Evolutionary conservation across 768 basidiomycete genomes (phyloP).

Genomic region (Tulasnella calospora): DNA sequence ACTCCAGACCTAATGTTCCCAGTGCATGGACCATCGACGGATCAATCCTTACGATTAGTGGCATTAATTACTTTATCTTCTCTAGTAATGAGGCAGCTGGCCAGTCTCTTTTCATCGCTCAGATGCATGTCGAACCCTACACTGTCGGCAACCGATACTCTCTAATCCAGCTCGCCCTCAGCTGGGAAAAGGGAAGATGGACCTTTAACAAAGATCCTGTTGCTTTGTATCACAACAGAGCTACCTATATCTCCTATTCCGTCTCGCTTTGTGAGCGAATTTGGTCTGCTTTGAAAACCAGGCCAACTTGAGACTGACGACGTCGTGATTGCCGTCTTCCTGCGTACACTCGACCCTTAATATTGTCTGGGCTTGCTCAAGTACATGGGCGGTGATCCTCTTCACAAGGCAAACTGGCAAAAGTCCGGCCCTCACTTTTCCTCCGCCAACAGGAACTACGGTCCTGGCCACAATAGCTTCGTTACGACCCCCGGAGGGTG

Average conservation of each 20-base stretch:
- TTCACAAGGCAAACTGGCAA: background rate
- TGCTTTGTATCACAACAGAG: background rate
- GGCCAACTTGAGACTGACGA: no score
- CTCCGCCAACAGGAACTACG: slow-evolving; percentile 8
- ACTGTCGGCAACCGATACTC: background rate
- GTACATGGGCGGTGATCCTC: background rate
- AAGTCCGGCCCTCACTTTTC: background rate
- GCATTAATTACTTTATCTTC: background rate
- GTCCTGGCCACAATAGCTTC: slow-evolving; percentile 8
- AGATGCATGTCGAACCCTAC: background rate
- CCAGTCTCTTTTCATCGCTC: background rate
- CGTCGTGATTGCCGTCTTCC: background rate
- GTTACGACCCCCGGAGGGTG: background rate
- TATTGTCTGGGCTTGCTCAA: slow-evolving; percentile 7
- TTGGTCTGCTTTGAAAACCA: no score
- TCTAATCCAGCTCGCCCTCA: background rate
- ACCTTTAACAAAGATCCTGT: background rate
- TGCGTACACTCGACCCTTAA: background rate
- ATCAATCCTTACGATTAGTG: background rate
- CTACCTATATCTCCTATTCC: background rate
- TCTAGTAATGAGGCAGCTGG: background rate
- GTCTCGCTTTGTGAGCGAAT: background rate
- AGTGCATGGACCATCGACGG: background rate
- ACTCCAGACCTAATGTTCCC: background rate
- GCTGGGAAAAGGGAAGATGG: background rate